These are phyloP conservation scores for Zea luxurians DNA, from an alignment of 176 grass and related monocot genomes.

Conservation along the genomic window DNA sequence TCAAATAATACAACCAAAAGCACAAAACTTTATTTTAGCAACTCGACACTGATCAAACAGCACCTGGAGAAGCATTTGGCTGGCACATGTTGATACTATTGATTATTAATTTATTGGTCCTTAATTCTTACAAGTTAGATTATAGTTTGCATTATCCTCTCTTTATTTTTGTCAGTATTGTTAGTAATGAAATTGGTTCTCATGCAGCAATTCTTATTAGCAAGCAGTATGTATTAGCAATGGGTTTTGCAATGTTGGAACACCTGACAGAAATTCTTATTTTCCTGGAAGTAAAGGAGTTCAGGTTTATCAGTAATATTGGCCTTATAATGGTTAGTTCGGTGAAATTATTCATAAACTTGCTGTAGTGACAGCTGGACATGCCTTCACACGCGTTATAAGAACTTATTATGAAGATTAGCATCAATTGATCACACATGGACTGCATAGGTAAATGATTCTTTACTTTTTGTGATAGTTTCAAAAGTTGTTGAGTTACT, in stretches of 20 bases:
- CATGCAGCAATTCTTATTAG: conserved; percentile 83
- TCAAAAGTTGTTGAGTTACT: background rate
- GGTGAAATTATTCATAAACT: conserved; percentile 83
- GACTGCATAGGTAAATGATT: conserved; percentile 68
- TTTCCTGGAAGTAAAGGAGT: conserved; percentile 64
- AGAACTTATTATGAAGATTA: conserved; percentile 57
- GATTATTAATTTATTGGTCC: background rate
- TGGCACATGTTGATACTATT: background rate
- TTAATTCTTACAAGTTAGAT: conserved; percentile 20
- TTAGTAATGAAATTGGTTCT: conserved; percentile 39
- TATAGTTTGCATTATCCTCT: conserved; percentile 19
- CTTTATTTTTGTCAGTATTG: background rate
- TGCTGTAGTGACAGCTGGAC: conserved; percentile 71
- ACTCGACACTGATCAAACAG: background rate
- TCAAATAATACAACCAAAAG: background rate
- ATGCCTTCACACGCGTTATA: conserved; percentile 74
- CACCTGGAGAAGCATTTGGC: background rate
- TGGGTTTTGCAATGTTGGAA: conserved; percentile 83
- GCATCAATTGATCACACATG: conserved; percentile 85
- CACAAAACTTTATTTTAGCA: background rate
- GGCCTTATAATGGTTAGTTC: conserved; percentile 75
- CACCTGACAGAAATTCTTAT: too few relatives aligned
- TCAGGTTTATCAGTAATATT: conserved; percentile 64
- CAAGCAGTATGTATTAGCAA: conserved; percentile 76
- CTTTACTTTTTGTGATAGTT: background rate